Conservation (phyloP, 345 rosid species). For the Eucalyptus sp. region DNA sequence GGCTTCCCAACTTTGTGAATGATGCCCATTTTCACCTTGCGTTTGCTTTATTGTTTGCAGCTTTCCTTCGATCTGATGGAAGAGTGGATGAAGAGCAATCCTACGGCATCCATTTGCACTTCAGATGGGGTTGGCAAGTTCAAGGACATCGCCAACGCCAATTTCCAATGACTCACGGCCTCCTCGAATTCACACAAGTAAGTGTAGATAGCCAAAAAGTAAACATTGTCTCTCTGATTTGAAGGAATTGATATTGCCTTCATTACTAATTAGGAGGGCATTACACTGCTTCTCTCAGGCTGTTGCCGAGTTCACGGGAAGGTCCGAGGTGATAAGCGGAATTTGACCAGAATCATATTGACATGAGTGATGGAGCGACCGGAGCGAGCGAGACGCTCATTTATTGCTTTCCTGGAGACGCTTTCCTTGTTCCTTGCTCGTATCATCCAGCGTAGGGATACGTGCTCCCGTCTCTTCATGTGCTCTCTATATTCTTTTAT, state of each 20-base stretch:
- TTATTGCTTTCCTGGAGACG: conserved; percentile 5
- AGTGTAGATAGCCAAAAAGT: background rate
- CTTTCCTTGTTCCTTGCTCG: conserved; percentile 8
- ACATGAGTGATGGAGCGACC: conserved; percentile 44
- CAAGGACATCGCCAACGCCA: conserved; percentile 52
- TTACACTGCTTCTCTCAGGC: conserved; percentile 20
- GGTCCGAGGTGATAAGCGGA: conserved; percentile 30
- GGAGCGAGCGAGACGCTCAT: conserved; percentile 1
- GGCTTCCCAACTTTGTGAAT: background rate
- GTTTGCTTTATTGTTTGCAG: background rate
- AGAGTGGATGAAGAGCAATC: conserved; percentile 45
- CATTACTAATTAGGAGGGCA: background rate
- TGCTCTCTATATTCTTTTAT: background rate
- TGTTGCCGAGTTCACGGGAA: conserved; percentile 68
- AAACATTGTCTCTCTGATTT: background rate
- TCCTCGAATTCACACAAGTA: conserved; percentile 55
- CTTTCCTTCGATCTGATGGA: background rate
- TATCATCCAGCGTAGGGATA: conserved; percentile 4
- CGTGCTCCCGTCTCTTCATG: background rate
- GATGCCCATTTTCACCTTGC: background rate
- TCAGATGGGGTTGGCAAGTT: conserved; percentile 43
- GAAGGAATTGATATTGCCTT: background rate
- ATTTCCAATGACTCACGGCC: conserved; percentile 72
- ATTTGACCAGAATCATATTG: conserved; percentile 53
- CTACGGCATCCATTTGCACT: conserved; percentile 63